Base-by-base conservation (phyloP, 2,329 filamentous ascomycete genomes). In the Neopestalotiopsis sp. region DNA sequence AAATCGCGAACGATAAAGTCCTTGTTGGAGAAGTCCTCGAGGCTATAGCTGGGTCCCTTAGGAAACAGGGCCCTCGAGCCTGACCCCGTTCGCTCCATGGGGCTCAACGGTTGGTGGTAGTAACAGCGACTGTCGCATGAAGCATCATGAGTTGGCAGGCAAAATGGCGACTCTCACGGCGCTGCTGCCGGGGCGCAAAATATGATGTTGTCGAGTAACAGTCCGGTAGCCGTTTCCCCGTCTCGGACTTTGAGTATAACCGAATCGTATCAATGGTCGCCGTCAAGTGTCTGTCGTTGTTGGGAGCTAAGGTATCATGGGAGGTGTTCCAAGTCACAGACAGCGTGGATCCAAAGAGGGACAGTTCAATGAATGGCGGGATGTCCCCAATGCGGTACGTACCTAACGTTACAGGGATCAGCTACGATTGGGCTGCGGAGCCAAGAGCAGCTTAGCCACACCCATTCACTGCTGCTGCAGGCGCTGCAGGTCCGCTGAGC, bases 1-100 rank as follows among this genome's bases (percentile, higher is more conserved):
- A 99, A 99, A 83, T 99, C 96, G 77, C 97, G 94, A 73, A 98
- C 95, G 72, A 98, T 98, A 78, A 98, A 99, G 82, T 98, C 96
- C 76, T 93, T 93, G 79, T 87, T 93, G 68, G 93, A 93, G 81
- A 95, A 94, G 82, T 95, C 94, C 59, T 97, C 94, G 70, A 98
- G 87, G 10, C 90, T 94, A 83, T 98, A 98, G 79, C 88, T 92
- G 70, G 94, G 93, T 53, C 91, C 93, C 80, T 90, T 90, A 68
- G 92, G 91, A 78, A 93, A 95, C 77, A 95, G 87, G 73, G 90
- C 86, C 82, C 90, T 88, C 74, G 89, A 86, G 70, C 85, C 85
- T 71, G 82, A 82, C 69, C 77, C 78, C 70, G 74, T 75, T 74
- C 81, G 80, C 77, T 84, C 82, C 81, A 83, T 83, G 75, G 72